Evolutionary conservation across 176 grass and related monocot species (phyloP).

Genomic region (Themeda triandra): DNA sequence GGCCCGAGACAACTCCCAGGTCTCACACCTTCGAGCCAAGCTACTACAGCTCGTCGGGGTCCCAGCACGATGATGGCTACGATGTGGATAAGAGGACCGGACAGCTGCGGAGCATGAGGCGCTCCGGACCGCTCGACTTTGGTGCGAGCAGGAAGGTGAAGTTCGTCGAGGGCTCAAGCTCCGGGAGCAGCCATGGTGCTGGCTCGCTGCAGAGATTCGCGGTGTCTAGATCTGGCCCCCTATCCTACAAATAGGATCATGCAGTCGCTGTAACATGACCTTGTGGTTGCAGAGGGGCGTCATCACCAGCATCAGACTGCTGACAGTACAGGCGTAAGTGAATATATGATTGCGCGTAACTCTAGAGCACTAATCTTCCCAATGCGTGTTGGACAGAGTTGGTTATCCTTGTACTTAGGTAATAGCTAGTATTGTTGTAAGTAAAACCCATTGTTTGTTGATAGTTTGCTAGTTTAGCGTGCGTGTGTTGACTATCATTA

Average conservation of each 20-base stretch:
- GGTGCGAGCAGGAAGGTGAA: constrained; percentile 71
- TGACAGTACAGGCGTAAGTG: background rate
- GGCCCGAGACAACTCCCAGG: constrained; percentile 51
- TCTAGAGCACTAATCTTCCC: background rate
- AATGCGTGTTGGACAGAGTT: background rate
- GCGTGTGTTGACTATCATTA: background rate
- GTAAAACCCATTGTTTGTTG: constrained; percentile 1
- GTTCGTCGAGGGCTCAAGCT: constrained; percentile 75
- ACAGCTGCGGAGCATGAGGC: constrained; percentile 61
- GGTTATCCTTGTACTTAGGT: background rate
- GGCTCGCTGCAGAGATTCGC: constrained; percentile 66
- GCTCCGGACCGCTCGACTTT: constrained; percentile 79
- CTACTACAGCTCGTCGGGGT: constrained; percentile 51
- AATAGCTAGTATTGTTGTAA: constrained; percentile 21
- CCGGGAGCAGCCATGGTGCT: constrained; percentile 53
- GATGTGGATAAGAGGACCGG: constrained; percentile 58
- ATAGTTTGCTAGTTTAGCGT: background rate
- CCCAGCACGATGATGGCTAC: constrained; percentile 55
- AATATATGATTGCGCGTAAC: background rate
- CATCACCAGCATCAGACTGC: background rate
- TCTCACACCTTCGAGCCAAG: constrained; percentile 52
- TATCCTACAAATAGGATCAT: constrained; percentile 67
- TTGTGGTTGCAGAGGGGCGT: too few relatives aligned
- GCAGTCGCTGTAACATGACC: background rate
- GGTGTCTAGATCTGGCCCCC: constrained; percentile 83